phyloP scores from a whole-genome alignment of 1,284 basidiomycete species.

The Ustilago sp. region DNA sequence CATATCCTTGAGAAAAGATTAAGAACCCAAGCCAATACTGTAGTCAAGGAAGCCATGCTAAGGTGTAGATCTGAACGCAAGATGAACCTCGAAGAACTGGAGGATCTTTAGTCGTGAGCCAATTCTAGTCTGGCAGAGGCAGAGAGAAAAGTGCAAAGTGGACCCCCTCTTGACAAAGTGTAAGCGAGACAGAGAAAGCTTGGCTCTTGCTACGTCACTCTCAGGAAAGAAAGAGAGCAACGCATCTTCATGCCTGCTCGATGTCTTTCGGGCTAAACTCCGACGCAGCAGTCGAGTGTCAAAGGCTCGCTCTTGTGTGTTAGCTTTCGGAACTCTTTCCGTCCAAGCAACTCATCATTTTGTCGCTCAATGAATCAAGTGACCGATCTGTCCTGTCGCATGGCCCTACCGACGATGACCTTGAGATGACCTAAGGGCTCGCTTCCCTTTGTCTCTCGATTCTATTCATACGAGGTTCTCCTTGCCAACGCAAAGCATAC shows the following conservation, averaged over 20 bases:
- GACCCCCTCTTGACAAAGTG: neutral
- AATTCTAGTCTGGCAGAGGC: too few relatives aligned
- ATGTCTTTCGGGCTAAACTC: conserved; percentile 3
- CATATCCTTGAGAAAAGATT: neutral
- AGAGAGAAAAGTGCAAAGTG: neutral
- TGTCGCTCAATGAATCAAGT: neutral
- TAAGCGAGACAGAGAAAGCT: neutral
- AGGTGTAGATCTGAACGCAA: too few relatives aligned
- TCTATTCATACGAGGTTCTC: neutral
- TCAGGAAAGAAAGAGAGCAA: neutral
- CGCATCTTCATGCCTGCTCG: neutral
- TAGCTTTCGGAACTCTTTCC: conserved; percentile 3
- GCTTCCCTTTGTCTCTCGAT: neutral
- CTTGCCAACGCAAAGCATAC: neutral
- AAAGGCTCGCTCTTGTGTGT: neutral
- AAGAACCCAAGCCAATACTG: too few relatives aligned
- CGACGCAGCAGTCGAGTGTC: neutral
- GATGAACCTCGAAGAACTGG: too few relatives aligned
- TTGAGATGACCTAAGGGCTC: neutral
- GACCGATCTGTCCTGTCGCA: neutral
- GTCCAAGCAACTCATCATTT: neutral
- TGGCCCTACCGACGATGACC: neutral
- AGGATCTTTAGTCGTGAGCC: too few relatives aligned
- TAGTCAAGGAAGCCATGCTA: too few relatives aligned
- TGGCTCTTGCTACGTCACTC: neutral